Evolutionary conservation across 495 filamentous ascomycete species (phyloP).

Genomic region (Penicillium paxilli): DNA sequence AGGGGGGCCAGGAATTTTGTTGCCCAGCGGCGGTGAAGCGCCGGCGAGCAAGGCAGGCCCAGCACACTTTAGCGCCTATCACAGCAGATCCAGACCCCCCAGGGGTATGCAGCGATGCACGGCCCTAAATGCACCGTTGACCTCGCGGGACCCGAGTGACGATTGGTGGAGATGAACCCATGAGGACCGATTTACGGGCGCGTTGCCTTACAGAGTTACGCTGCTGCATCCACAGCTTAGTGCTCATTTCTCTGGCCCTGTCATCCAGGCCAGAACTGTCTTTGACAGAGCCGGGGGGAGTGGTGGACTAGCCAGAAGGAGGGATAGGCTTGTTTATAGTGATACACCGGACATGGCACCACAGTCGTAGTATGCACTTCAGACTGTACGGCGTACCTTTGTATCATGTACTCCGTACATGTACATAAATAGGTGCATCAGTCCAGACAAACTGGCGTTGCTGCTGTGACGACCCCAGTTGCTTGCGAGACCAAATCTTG

Average conservation of each 20-base stretch:
- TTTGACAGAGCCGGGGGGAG: too few relatives aligned
- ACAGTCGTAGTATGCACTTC: too few relatives aligned
- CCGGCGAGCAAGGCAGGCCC: conserved; percentile 3
- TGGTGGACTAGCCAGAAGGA: neutral
- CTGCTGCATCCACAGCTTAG: neutral
- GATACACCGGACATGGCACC: too few relatives aligned
- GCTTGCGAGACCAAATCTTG: neutral
- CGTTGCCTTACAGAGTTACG: neutral
- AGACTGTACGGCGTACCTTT: too few relatives aligned
- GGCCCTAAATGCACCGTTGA: neutral
- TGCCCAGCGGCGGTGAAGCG: conserved; percentile 40
- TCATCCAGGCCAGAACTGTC: neutral
- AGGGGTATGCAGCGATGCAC: conserved; percentile 16
- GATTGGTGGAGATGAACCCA: neutral
- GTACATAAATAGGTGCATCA: neutral
- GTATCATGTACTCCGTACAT: neutral
- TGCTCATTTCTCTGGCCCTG: neutral
- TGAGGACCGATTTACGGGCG: neutral
- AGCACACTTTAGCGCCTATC: conserved; percentile 10
- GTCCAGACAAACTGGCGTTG: neutral
- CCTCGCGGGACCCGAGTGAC: conserved; percentile 1
- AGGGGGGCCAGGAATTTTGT: conserved; percentile 34
- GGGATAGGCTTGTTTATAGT: too few relatives aligned
- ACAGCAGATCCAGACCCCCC: conserved; percentile 9
- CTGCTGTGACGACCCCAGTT: neutral